phyloP scores from a whole-genome alignment of 2,329 filamentous ascomycete genomes.

The Botrytis squamosa region DNA sequence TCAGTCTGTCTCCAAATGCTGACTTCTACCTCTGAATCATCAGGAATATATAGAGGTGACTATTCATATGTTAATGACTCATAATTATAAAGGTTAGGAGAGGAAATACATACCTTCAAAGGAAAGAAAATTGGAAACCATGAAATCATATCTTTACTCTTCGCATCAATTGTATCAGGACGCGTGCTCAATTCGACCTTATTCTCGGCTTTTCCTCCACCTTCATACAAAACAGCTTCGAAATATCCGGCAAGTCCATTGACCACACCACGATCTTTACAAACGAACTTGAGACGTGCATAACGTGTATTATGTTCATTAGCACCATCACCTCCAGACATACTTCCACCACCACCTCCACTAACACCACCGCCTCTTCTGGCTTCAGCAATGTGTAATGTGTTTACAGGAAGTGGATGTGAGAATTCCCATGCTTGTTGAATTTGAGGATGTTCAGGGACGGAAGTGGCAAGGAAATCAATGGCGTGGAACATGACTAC shows the following conservation, averaged over 20 bases:
- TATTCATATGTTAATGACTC: constrained; percentile 42
- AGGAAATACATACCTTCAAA: constrained; percentile 65
- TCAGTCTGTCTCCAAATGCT: constrained; percentile 97
- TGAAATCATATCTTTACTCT: constrained; percentile 97
- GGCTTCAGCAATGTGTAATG: constrained; percentile 55
- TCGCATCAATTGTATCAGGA: constrained; percentile 84
- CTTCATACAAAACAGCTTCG: constrained; percentile 86
- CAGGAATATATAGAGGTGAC: constrained; percentile 83
- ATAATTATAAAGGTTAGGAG: background rate
- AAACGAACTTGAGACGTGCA: constrained; percentile 74
- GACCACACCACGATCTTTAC: constrained; percentile 74
- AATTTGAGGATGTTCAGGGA: constrained; percentile 60
- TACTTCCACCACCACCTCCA: constrained; percentile 68
- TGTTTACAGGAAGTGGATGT: constrained; percentile 65
- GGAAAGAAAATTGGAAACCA: constrained; percentile 99
- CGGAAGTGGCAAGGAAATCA: constrained; percentile 73
- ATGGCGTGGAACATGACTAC: constrained; percentile 90
- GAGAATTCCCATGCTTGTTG: constrained; percentile 78
- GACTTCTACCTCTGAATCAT: constrained; percentile 79
- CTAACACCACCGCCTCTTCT: constrained; percentile 63
- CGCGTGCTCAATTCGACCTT: constrained; percentile 88
- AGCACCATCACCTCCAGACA: constrained; percentile 72
- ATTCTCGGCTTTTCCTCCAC: constrained; percentile 43
- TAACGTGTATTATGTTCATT: constrained; percentile 92
- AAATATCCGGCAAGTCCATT: constrained; percentile 95